These are phyloP conservation scores for Aspergillus leporis DNA, from an alignment of 495 filamentous ascomycete species.

Conservation along the genomic window DNA sequence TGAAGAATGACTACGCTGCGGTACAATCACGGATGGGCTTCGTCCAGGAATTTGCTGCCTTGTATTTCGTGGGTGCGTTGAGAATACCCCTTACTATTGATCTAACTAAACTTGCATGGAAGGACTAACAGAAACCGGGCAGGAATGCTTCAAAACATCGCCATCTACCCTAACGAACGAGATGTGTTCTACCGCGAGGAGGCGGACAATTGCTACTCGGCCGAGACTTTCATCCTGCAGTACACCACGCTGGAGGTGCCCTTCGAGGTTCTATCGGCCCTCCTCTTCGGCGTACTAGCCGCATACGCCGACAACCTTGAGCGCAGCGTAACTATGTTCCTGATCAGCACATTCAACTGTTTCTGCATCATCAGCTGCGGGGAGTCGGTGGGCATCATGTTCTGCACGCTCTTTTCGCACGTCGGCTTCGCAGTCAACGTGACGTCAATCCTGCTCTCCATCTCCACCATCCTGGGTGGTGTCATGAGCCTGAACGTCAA, in stretches of 20 bases:
- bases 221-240: conserved; percentile 64
- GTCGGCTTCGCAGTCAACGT: conserved; percentile 74
- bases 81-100: neutral
- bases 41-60: conserved; percentile 64
- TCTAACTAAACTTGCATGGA: neutral
- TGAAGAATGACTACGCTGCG: conserved; percentile 64
- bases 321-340: conserved; percentile 60
- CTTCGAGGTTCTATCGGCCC: conserved; percentile 61
- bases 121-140: neutral
- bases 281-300: conserved; percentile 63
- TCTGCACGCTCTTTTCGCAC: conserved; percentile 73
- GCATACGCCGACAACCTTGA: conserved; percentile 59
- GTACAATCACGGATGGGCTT: conserved; percentile 73
- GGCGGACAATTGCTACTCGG: conserved; percentile 65
- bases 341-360: conserved; percentile 63
- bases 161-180: conserved; percentile 67
- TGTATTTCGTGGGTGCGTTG: conserved; percentile 71
- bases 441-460: conserved; percentile 60
- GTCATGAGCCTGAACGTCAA: conserved; percentile 68
- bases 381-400: conserved; percentile 76
- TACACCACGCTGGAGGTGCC: conserved; percentile 69
- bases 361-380: conserved; percentile 74
- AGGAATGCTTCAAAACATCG: conserved; percentile 77
- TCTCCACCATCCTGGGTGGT: conserved; percentile 67
- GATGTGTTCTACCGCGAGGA: conserved; percentile 72